A percentile compares a stretch with the other conserved stretches of the same genome.
phyloP scores from a whole-genome alignment of 371 early-diverging fungal genomes.

The Nematocida sp. region DNA sequence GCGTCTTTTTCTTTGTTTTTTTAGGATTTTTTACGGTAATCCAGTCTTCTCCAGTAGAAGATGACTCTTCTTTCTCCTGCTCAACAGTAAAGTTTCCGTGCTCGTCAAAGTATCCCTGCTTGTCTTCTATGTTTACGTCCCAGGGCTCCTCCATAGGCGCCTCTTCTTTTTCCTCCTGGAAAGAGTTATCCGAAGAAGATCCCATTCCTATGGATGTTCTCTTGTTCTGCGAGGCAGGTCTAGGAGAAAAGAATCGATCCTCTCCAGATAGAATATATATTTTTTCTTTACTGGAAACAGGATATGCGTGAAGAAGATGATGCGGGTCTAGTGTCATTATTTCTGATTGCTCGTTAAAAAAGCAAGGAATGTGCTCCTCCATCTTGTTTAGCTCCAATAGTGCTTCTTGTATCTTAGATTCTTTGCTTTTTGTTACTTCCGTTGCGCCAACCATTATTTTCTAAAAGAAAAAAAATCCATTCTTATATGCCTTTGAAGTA shows the following conservation, averaged over 20 bases:
- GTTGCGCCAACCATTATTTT: too few species aligned
- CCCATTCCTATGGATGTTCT: conserved; percentile 7
- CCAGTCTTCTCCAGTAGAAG: conserved; percentile 23
- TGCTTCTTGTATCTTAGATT: conserved; percentile 2
- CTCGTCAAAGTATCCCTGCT: conserved; percentile 28
- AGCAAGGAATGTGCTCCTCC: conserved; percentile 32
- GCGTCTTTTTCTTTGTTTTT: conserved; percentile 31
- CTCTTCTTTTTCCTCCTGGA: conserved; percentile 12
- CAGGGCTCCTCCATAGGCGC: conserved; percentile 10
- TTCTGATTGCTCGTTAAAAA: conserved; percentile 35
- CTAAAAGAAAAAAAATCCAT: too few species aligned
- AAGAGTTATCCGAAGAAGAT: not conserved
- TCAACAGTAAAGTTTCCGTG: conserved; percentile 45
- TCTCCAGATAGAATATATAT: not conserved
- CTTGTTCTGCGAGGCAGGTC: not conserved
- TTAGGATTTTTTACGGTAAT: conserved; percentile 2
- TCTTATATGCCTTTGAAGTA: too few species aligned
- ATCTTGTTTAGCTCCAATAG: too few species aligned
- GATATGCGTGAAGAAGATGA: conserved; percentile 1
- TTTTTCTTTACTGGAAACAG: conserved; percentile 2
- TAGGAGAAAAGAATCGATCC: too few species aligned
- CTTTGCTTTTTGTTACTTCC: conserved; percentile 2
- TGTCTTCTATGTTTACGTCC: conserved; percentile 42
- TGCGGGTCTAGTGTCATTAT: conserved; percentile 31
- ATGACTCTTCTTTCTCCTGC: conserved; percentile 20